Base-by-base conservation (phyloP, 164 flowering plant species). In the Platanus orientalis region DNA sequence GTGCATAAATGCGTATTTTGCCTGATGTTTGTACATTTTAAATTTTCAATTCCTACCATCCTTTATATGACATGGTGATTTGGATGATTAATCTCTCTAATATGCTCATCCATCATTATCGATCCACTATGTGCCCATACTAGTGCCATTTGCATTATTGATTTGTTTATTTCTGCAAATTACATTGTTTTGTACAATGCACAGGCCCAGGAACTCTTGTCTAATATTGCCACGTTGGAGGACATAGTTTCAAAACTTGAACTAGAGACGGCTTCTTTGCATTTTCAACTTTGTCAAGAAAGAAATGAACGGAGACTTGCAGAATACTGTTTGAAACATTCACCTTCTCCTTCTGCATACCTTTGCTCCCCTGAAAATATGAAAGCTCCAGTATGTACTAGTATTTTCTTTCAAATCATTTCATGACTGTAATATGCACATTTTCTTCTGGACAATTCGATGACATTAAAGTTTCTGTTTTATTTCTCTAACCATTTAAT, bases 261-360 rank as follows among this genome's bases (percentile, higher is more conserved):
- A 66, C 60, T 81, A 64, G 79, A 89, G 73, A 74, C 74, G 68
- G 73, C 84, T 42, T 79, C 88, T 58, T 73, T 89, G 70, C 82
- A 86, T 66, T 83, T 74, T 68, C 84, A 79, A 67, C 81, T 89
- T 59, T 77, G 84, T 78, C 88, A 86, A 74, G 96, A 89, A 71
- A 83, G 88, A 77, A 89, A 86, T 78, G 96, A 89, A 69, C 74
- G 90, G 21, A 79, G 79, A 62, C 88, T 86, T 64, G 84, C 76
- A 39, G 92, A 89, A 61, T 84, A 83, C 56, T 79, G 57, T 63
- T 42, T 78, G 65, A 81, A 72, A 58, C 84, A 78, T 63, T 70
- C 76, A 54, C 65, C 77, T 54, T 73, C 78, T 54, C 71, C 68
- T 51, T 64, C 80, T 50, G 45, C 48, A 6, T 70, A 63, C 53